These are phyloP conservation scores for Ganoderma sinense DNA, from an alignment of 1,284 basidiomycete genomes.

Conservation along the genomic window DNA sequence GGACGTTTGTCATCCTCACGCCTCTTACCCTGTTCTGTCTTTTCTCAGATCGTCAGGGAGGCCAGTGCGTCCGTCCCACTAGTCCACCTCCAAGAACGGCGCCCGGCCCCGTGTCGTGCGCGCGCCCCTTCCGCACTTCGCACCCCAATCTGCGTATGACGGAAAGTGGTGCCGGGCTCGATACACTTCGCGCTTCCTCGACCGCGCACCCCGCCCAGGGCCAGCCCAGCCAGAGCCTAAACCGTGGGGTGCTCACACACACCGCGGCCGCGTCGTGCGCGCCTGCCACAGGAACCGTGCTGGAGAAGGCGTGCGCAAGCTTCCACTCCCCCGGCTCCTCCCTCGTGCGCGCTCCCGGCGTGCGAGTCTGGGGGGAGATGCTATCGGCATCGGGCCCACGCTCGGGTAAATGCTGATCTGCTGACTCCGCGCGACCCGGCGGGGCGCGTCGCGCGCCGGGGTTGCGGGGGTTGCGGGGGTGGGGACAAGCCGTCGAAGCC, in stretches of 20 bases:
- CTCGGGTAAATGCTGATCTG: slow-evolving; percentile 13
- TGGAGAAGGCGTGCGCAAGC: slow-evolving; percentile 14
- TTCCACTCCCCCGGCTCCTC: slow-evolving; percentile 21
- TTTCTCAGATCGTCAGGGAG: slow-evolving; percentile 20
- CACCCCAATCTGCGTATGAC: slow-evolving; percentile 24
- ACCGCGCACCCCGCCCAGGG: slow-evolving; percentile 12
- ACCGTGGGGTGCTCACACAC: slow-evolving; percentile 12
- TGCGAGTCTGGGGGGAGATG: slow-evolving; percentile 10
- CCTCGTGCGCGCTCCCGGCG: slow-evolving; percentile 6
- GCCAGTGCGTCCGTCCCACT: not conserved
- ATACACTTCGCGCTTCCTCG: slow-evolving; percentile 16
- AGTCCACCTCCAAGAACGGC: slow-evolving; percentile 13
- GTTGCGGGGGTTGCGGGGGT: not conserved
- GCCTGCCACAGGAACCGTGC: slow-evolving; percentile 23
- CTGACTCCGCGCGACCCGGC: slow-evolving; percentile 12
- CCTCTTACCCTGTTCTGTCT: slow-evolving; percentile 10
- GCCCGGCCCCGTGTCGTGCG: slow-evolving; percentile 11
- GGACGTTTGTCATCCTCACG: slow-evolving; percentile 1
- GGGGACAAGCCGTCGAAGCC: slow-evolving; percentile 21
- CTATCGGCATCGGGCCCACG: slow-evolving; percentile 16
- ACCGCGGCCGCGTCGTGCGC: slow-evolving; percentile 9
- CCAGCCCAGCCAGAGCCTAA: slow-evolving; percentile 7
- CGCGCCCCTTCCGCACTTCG: slow-evolving; percentile 11
- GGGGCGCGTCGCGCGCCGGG: slow-evolving; percentile 2
- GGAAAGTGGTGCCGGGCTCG: slow-evolving; percentile 13